phyloP scores from a whole-genome alignment of 495 filamentous ascomycete genomes.

The Aspergillus nidulans region DNA sequence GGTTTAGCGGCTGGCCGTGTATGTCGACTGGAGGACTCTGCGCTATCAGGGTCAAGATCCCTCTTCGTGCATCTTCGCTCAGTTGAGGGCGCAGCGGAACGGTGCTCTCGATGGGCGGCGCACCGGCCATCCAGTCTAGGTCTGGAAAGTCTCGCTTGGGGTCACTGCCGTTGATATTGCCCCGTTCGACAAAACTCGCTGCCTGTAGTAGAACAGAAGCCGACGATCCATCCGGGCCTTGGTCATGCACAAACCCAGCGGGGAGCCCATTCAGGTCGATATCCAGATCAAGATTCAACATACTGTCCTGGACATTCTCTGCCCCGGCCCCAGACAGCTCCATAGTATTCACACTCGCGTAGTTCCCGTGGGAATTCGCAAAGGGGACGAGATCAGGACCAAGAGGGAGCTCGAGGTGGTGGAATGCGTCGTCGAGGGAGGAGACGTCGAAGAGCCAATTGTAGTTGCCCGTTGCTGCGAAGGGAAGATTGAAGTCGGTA shows the following conservation, averaged over 20 bases:
- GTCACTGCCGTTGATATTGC: not conserved
- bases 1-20: slow-evolving; percentile 35
- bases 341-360: not conserved
- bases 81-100: slow-evolving; percentile 17
- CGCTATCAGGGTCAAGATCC: slow-evolving; percentile 41
- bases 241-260: not conserved
- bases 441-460: slow-evolving; percentile 53
- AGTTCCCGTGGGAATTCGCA: slow-evolving; percentile 13
- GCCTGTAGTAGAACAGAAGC: slow-evolving; percentile 17
- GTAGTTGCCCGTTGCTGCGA: slow-evolving; percentile 52
- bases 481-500: slow-evolving; percentile 54
- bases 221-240: slow-evolving; percentile 9
- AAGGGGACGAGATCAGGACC: slow-evolving; percentile 24
- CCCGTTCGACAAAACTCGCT: slow-evolving; percentile 16
- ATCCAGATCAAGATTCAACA: slow-evolving; percentile 16
- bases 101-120: slow-evolving; percentile 9
- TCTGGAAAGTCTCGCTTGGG: slow-evolving; percentile 2
- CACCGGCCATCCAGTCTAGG: slow-evolving; percentile 34
- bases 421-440: slow-evolving; percentile 34
- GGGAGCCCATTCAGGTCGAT: slow-evolving; percentile 1
- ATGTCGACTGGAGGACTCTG: slow-evolving; percentile 35
- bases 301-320: too few relatives aligned
- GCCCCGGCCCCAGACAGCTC: too few relatives aligned
- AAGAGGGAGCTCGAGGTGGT: slow-evolving; percentile 26
- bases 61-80: slow-evolving; percentile 31